Percentiles rank a stretch among this genome's conserved stretches.
These are phyloP conservation scores for Neurospora tetrasperma DNA, from an alignment of 495 filamentous ascomycete genomes.

Conservation along the genomic window DNA sequence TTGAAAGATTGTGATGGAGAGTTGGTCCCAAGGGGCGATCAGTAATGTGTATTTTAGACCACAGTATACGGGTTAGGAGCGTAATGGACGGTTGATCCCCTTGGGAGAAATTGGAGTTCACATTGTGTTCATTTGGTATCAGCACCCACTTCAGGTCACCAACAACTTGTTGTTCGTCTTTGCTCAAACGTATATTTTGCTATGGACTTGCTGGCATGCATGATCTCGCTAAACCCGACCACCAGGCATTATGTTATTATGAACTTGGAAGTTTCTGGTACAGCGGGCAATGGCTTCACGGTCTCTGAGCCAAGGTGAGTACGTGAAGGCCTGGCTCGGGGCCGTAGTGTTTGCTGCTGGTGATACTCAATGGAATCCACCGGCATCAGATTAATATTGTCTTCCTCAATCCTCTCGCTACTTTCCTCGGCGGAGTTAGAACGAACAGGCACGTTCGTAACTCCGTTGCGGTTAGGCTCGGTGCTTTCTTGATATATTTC, in stretches of 20 bases:
- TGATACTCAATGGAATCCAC: background rate
- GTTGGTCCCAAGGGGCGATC: background rate
- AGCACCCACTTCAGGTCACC: background rate
- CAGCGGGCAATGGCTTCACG: slow-evolving; percentile 40
- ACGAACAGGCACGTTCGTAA: background rate
- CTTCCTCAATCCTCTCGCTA: background rate
- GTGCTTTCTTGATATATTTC: background rate
- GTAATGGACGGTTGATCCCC: background rate
- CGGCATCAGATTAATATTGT: background rate
- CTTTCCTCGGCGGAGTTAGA: background rate
- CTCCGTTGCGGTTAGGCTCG: background rate
- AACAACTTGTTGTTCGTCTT: background rate
- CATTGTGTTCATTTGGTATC: background rate
- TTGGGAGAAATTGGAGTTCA: background rate
- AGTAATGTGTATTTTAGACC: background rate
- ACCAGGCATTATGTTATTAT: background rate
- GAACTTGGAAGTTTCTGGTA: slow-evolving; percentile 36
- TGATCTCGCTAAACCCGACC: background rate
- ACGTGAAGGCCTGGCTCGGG: background rate
- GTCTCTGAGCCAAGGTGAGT: slow-evolving; percentile 15
- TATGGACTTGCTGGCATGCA: background rate
- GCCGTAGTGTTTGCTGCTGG: background rate
- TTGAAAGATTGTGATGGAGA: slow-evolving; percentile 11
- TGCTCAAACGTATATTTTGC: background rate
- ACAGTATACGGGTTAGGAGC: background rate